Evolutionary conservation across 257 asterid species (phyloP).

Genomic region (Plantago ovata): DNA sequence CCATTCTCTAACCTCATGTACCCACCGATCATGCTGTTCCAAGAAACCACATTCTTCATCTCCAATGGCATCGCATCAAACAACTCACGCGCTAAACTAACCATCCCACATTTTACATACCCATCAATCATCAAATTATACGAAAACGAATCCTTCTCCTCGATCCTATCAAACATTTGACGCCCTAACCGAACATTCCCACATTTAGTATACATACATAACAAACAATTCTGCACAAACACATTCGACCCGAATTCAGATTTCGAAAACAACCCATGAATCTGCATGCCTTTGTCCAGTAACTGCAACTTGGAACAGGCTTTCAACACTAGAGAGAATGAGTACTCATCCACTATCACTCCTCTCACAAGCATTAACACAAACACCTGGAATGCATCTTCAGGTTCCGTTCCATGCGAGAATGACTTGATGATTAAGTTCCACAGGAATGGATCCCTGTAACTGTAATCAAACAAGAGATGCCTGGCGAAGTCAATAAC

Average conservation of each 20-base stretch:
- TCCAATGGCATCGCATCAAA: slow-evolving; percentile 51
- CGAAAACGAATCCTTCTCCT: slow-evolving; percentile 51
- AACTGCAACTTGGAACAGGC: slow-evolving; percentile 53
- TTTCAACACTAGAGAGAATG: slow-evolving; percentile 66
- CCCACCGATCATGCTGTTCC: slow-evolving; percentile 78
- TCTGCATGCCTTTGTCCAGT: slow-evolving; percentile 46
- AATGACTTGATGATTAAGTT: slow-evolving; percentile 55
- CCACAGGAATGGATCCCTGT: slow-evolving; percentile 64
- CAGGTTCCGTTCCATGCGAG: slow-evolving; percentile 56
- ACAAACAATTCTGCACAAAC: slow-evolving; percentile 62
- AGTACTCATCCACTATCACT: slow-evolving; percentile 51
- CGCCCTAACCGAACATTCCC: slow-evolving; percentile 46
- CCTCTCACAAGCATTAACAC: slow-evolving; percentile 75
- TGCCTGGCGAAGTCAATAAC: no score
- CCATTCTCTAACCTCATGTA: slow-evolving; percentile 45
- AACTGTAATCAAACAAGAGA: no score
- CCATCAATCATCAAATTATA: slow-evolving; percentile 84
- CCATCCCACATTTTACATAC: slow-evolving; percentile 65
- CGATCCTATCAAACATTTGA: slow-evolving; percentile 65
- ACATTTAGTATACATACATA: slow-evolving; percentile 53
- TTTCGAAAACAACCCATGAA: no score
- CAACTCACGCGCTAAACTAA: slow-evolving; percentile 53
- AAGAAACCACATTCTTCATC: slow-evolving; percentile 59
- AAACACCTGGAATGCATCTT: slow-evolving; percentile 51
- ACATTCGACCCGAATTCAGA: slow-evolving; percentile 48